Evolutionary conservation across 768 basidiomycete species (phyloP).

Genomic region (Phlebiopsis gigantea): DNA sequence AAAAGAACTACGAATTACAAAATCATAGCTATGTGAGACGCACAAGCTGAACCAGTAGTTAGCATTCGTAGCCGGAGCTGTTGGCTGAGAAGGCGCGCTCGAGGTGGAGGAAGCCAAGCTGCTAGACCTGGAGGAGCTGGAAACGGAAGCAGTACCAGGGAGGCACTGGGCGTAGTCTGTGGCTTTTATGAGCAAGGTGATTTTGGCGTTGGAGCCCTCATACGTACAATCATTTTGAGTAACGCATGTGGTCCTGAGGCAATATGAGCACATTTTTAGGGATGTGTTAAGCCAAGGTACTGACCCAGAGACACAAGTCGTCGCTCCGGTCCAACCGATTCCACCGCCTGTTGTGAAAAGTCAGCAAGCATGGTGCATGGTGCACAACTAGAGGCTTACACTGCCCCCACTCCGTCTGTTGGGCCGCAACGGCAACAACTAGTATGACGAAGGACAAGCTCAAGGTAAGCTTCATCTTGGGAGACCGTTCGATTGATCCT

Average conservation of each 20-base stretch:
- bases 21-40: slow-evolving; percentile 10
- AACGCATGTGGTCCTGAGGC: slow-evolving; percentile 20
- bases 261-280: not conserved
- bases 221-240: slow-evolving; percentile 25
- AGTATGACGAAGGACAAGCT: not conserved
- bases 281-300: not conserved
- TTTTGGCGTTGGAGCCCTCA: not conserved
- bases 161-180: slow-evolving; percentile 39
- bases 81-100: slow-evolving; percentile 12
- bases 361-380: not conserved
- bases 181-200: not conserved
- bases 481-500: too few relatives aligned
- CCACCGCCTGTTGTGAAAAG: slow-evolving; percentile 17
- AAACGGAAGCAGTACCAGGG: slow-evolving; percentile 16
- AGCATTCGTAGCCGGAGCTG: slow-evolving; percentile 11
- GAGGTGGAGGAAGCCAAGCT: slow-evolving; percentile 18
- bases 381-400: not conserved
- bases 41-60: slow-evolving; percentile 61
- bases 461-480: not conserved
- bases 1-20: too few relatives aligned
- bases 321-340: slow-evolving; percentile 36
- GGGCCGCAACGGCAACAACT: not conserved
- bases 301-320: slow-evolving; percentile 37
- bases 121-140: slow-evolving; percentile 3
- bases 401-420: slow-evolving; percentile 8